phyloP scores from a whole-genome alignment of 768 basidiomycete species.

The Termitomyces sp. region DNA sequence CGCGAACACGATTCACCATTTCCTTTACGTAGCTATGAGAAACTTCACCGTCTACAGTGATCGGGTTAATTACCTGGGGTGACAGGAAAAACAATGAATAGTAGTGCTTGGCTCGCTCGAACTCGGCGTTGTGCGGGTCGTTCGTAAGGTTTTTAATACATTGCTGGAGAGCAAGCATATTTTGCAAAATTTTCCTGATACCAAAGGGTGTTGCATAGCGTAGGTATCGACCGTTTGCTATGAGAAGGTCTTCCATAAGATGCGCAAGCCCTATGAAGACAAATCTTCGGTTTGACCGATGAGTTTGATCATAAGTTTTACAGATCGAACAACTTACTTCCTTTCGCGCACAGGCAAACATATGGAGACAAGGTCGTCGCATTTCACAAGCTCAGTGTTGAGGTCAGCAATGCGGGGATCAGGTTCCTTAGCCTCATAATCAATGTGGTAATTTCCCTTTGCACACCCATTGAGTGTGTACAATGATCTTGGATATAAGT shows the following conservation, averaged over 20 bases:
- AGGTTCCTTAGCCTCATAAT: constrained; percentile 84
- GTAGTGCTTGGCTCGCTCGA: constrained; percentile 74
- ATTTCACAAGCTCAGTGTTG: constrained; percentile 73
- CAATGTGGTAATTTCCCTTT: constrained; percentile 82
- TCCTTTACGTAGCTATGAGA: constrained; percentile 38
- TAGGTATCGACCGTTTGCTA: constrained; percentile 70
- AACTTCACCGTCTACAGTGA: neutral
- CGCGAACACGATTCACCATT: constrained; percentile 70
- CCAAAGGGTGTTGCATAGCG: constrained; percentile 69
- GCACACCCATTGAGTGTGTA: constrained; percentile 7
- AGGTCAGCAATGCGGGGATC: constrained; percentile 87
- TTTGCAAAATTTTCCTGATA: constrained; percentile 82
- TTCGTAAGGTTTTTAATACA: constrained; percentile 75
- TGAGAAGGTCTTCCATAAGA: constrained; percentile 80
- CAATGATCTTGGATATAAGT: neutral
- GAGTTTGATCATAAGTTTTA: constrained; percentile 1
- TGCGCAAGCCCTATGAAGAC: constrained; percentile 82
- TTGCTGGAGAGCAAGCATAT: constrained; percentile 90
- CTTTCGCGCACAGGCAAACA: constrained; percentile 63
- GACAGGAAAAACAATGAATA: constrained; percentile 74
- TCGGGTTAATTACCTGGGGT: constrained; percentile 56
- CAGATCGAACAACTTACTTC: constrained; percentile 43
- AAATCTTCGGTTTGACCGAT: constrained; percentile 49
- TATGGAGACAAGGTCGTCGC: constrained; percentile 64
- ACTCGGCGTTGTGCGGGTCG: constrained; percentile 57